Evolutionary conservation across 306 rosid genomes (phyloP), one percentile per base, ranked within the genome.

Genomic region (Gillenia trifoliata): DNA sequence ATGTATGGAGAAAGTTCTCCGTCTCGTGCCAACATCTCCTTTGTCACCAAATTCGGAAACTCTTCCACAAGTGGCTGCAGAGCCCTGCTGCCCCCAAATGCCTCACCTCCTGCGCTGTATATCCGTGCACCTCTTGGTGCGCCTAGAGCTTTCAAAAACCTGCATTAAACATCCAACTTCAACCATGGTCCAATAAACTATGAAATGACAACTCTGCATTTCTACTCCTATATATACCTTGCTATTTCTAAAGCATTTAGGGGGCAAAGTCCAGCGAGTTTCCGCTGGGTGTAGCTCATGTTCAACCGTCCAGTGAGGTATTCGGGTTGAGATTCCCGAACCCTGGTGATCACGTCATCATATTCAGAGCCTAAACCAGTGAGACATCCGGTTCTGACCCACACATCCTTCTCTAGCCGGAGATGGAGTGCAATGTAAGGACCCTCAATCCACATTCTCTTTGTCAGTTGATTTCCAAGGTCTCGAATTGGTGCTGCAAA

Each of bases 381-480:
- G 45, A n/a, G 86, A 45, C 91, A 88, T 34, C 88, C 86, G 3
- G 88, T 83, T 85, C 91, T 77, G 52, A 88, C 83, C 87, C 87
- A 88, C 36, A 85, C 89, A 74, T 83, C 91, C 76, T 81, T 83
- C 81, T 85, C 91, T 68, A 85, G 77, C 75, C 88, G 82, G 81
- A 88, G 89, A 79, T 85, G 88, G 61, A 88, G 68, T 13, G 88
- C 86, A 54, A 85, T 77, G 68, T 83, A 88, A 8, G 88, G 89
- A 26, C 91, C 89, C 66, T 88, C 89, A 60, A 85, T 88, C 89
- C 91, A 85, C 88, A 83, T 85, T 81, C 91, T 83, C 70, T 68
- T 80, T 7, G 85, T 85, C 11, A 88, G 77, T 75, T 43, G 74
- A 43, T 77, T 69, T 41, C 91, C 91, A 6, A 88, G 78, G 52